These are phyloP conservation scores for Madurella mycetomatis DNA, from an alignment of 2,329 filamentous ascomycete species.

Conservation along the genomic window DNA sequence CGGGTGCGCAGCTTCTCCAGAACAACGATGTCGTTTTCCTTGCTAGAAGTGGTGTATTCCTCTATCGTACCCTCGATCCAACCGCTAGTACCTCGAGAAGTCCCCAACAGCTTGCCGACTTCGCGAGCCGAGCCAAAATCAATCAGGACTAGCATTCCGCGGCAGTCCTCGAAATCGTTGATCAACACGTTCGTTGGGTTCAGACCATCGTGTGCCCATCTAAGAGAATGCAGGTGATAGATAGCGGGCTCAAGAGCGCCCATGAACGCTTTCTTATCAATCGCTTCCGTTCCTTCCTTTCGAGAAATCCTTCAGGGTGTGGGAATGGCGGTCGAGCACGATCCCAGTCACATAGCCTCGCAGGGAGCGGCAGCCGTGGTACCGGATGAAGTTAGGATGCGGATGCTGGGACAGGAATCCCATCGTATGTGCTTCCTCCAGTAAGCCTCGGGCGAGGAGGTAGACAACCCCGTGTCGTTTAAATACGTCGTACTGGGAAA, in stretches of 20 bases:
- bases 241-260: conserved; percentile 12
- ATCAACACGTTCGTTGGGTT: conserved; percentile 18
- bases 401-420: conserved; percentile 17
- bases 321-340: conserved; percentile 21
- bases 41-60: conserved; percentile 6
- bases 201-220: conserved; percentile 20
- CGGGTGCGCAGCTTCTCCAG: conserved; percentile 4
- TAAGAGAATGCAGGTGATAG: conserved; percentile 13
- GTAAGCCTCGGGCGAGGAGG: neutral
- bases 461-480: too few relatives aligned
- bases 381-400: conserved; percentile 29
- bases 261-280: conserved; percentile 9
- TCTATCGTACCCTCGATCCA: conserved; percentile 7
- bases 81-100: neutral
- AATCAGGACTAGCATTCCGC: conserved; percentile 16
- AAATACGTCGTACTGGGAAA: too few relatives aligned
- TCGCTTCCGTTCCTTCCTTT: neutral
- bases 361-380: conserved; percentile 27
- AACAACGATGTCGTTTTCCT: conserved; percentile 3
- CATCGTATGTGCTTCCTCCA: conserved; percentile 22
- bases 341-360: conserved; percentile 26
- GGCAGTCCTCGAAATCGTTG: too few relatives aligned
- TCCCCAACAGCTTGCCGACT: conserved; percentile 5
- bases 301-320: conserved; percentile 19
- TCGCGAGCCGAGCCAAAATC: conserved; percentile 14